These are phyloP conservation scores for Hyaloscypha variabilis DNA, from an alignment of 495 filamentous ascomycete species.

Conservation along the genomic window DNA sequence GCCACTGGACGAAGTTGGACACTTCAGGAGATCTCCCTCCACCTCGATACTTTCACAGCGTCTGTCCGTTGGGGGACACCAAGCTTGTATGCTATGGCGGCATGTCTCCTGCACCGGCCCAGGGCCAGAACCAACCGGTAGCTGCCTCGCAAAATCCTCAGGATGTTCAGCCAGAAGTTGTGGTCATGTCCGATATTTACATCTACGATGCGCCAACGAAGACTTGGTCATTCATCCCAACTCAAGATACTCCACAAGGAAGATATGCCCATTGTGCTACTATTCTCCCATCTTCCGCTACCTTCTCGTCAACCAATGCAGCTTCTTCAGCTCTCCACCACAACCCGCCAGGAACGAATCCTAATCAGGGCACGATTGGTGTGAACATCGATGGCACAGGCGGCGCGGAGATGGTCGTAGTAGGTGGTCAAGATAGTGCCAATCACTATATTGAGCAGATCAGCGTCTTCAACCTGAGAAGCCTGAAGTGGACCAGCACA, in stretches of 20 bases:
- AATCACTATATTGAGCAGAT: conserved; percentile 99
- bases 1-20: conserved; percentile 93
- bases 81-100: conserved; percentile 98
- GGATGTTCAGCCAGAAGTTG: conserved; percentile 83
- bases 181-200: conserved; percentile 98
- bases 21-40: conserved; percentile 82
- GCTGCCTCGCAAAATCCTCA: conserved; percentile 46
- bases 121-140: conserved; percentile 42
- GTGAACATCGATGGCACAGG: conserved; percentile 87
- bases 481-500: conserved; percentile 92
- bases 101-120: conserved; percentile 79
- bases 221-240: conserved; percentile 83
- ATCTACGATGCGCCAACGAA: conserved; percentile 88
- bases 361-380: conserved; percentile 83
- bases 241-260: conserved; percentile 81
- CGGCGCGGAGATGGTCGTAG: conserved; percentile 95
- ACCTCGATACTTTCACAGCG: conserved; percentile 94
- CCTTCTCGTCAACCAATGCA: conserved; percentile 80
- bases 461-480: conserved; percentile 96
- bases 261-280: conserved; percentile 97
- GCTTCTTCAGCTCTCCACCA: conserved; percentile 85
- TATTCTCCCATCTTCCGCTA: conserved; percentile 84
- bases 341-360: conserved; percentile 76
- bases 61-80: conserved; percentile 89
- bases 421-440: conserved; percentile 94